Percentiles rank a stretch among this genome's conserved stretches.
Evolutionary conservation across 1,139 yeast genomes (phyloP).

Genomic region (Scheffersomyces parashehatae): DNA sequence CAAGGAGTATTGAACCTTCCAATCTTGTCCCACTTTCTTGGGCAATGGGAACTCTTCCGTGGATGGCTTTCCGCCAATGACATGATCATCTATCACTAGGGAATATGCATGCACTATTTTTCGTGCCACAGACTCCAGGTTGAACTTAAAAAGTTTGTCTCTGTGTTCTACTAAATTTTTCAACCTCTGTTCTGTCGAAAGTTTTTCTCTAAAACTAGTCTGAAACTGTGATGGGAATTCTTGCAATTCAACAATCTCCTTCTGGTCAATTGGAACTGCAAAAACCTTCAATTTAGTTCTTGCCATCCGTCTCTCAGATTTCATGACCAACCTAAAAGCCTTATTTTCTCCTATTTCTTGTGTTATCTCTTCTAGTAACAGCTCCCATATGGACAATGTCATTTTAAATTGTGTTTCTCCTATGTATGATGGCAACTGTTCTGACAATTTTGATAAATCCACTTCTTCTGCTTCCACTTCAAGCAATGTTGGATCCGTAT

Average conservation of each 20-base stretch:
- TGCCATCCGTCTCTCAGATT: conserved; percentile 12
- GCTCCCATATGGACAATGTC: conserved; percentile 59
- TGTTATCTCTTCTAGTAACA: conserved; percentile 43
- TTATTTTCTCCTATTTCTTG: conserved; percentile 25
- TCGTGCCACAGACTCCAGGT: conserved; percentile 8
- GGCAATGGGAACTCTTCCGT: conserved; percentile 7
- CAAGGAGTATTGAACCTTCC: conserved; percentile 10
- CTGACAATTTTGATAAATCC: conserved; percentile 24
- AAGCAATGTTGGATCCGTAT: conserved; percentile 39
- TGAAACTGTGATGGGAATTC: conserved; percentile 17
- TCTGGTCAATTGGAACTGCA: conserved; percentile 34
- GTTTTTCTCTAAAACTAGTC: conserved; percentile 22
- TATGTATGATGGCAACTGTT: conserved; percentile 44
- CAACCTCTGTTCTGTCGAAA: conserved; percentile 14
- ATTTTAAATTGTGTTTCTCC: conserved; percentile 75
- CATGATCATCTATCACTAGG: conserved; percentile 11
- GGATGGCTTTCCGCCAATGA: conserved; percentile 10
- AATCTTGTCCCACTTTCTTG: conserved; percentile 12
- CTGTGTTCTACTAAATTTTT: conserved; percentile 16
- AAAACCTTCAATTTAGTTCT: conserved; percentile 23
- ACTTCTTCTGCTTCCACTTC: conserved; percentile 6
- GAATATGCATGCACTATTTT: conserved; percentile 10
- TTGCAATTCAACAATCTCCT: conserved; percentile 26
- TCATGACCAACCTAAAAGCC: conserved; percentile 34
- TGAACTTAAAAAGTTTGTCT: conserved; percentile 16